A percentile compares a stretch with the other conserved stretches of the same genome.
These are phyloP conservation scores for Astragalus membranaceus DNA, from an alignment of 306 rosid genomes.

Conservation along the genomic window DNA sequence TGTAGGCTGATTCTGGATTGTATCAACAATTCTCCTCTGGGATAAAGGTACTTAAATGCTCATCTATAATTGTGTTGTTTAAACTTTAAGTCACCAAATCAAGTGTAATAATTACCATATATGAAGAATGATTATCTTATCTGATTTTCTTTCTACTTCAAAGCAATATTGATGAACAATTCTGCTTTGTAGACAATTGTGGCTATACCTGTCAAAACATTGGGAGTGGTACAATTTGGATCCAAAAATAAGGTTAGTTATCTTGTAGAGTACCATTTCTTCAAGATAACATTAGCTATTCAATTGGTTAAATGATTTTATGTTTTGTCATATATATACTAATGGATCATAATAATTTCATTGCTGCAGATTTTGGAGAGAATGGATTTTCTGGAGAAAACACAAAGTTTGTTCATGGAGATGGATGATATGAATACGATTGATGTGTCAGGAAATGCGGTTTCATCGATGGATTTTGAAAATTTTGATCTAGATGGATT, in stretches of 20 bases:
- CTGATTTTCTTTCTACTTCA: constrained; percentile 1
- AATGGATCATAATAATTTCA: constrained; percentile 16
- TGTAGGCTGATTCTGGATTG: constrained; percentile 46
- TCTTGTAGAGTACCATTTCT: too few species aligned
- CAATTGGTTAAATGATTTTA: not conserved
- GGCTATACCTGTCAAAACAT: constrained; percentile 44
- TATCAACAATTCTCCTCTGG: constrained; percentile 55
- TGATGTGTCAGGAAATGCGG: constrained; percentile 13
- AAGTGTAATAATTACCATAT: too few species aligned
- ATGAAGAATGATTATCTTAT: not conserved
- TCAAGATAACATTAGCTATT: not conserved
- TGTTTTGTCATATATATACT: not conserved
- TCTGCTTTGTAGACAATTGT: constrained; percentile 62
- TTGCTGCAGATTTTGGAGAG: constrained; percentile 50
- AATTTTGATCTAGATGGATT: constrained; percentile 38
- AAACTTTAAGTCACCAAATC: not conserved
- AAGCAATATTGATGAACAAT: constrained; percentile 21
- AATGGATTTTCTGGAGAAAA: constrained; percentile 40
- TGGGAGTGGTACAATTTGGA: constrained; percentile 74
- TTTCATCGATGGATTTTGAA: constrained; percentile 31
- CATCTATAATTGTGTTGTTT: not conserved
- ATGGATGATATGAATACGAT: constrained; percentile 20
- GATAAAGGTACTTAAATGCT: constrained; percentile 53
- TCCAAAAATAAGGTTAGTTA: constrained; percentile 61
- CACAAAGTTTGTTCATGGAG: constrained; percentile 42